phyloP scores from a whole-genome alignment of 1,284 basidiomycete genomes.

The Cryptococcus floricola region DNA sequence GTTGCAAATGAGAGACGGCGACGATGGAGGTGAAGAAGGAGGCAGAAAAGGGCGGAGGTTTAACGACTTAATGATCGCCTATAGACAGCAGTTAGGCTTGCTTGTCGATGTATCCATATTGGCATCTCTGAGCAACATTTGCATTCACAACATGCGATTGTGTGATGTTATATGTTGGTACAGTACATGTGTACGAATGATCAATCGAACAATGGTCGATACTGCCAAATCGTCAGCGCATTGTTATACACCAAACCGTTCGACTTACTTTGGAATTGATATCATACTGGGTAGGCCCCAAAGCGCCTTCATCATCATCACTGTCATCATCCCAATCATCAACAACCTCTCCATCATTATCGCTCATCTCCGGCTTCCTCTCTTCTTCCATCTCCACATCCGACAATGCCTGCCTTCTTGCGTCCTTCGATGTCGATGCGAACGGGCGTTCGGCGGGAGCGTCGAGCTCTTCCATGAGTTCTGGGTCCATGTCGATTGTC shows the following conservation, averaged over 20 bases:
- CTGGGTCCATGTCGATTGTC: constrained; percentile 5
- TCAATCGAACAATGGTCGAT: background rate
- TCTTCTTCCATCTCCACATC: background rate
- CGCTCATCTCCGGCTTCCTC: background rate
- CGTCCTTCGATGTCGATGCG: background rate
- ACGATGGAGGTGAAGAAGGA: background rate
- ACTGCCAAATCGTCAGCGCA: background rate
- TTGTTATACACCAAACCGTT: background rate
- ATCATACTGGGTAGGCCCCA: background rate
- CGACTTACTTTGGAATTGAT: background rate
- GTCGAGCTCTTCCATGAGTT: too few relatives aligned
- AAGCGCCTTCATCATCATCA: background rate
- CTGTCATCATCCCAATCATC: background rate
- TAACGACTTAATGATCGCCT: too few relatives aligned
- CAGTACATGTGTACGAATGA: background rate
- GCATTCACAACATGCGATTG: background rate
- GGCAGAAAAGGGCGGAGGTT: too few relatives aligned
- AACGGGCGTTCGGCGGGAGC: background rate
- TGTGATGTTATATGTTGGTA: background rate
- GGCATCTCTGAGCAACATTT: too few relatives aligned
- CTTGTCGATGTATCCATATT: too few relatives aligned
- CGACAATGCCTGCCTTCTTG: background rate
- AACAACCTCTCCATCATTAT: background rate
- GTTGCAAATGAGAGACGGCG: background rate
- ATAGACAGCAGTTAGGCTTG: too few relatives aligned